Evolutionary conservation across 495 filamentous ascomycete genomes (phyloP), one percentile per base, ranked within the genome.

Genomic region (Opeltia flavorubescens): DNA sequence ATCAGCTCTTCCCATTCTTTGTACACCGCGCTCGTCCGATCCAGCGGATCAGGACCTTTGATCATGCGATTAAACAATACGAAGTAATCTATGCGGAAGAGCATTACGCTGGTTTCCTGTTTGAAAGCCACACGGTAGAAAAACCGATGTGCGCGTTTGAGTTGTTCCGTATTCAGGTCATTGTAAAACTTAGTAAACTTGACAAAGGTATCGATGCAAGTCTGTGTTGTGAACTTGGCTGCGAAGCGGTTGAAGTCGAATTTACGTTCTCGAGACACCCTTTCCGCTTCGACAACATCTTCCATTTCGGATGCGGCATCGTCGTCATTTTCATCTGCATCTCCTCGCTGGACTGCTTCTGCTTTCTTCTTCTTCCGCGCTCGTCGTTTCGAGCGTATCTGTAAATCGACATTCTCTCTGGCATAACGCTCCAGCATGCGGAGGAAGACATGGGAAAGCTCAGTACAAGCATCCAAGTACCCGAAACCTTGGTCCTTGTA

Each of bases 41-140:
- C 78, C 31, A 99, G 61, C 3, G 79, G 77, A 36, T 85, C 80
- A 0, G 86, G 84, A 1, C 93, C 93, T 60, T 94, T 94, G 59
- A 96, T 85, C 76, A 96, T 89, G 50, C 77, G 76, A 54, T 95
- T 78, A 39, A 99, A 81, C 12, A 95, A 70, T 31, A 80, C 77
- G 46, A 99, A 76, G 12, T 95, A 93, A 55, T 96, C 93, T 2
- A 95, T 66, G 4, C 93, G 79, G 58, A 86, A 95, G 2, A 99
- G 72, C 62, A 95, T 71, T 11, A 94, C 80, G 48, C 78, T 80
- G 68, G 91, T 79, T 36, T 94, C 86, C 56, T 87, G 80, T 64
- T 95, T 96, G 71, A 95, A 95, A 4, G 87, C 89, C 34, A 94
- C 75, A 1, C 91, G 80, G 52, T 96, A 89, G 62, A 99, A 89